Evolutionary conservation across 768 basidiomycete species (phyloP).

Genomic region (Russula virescens): DNA sequence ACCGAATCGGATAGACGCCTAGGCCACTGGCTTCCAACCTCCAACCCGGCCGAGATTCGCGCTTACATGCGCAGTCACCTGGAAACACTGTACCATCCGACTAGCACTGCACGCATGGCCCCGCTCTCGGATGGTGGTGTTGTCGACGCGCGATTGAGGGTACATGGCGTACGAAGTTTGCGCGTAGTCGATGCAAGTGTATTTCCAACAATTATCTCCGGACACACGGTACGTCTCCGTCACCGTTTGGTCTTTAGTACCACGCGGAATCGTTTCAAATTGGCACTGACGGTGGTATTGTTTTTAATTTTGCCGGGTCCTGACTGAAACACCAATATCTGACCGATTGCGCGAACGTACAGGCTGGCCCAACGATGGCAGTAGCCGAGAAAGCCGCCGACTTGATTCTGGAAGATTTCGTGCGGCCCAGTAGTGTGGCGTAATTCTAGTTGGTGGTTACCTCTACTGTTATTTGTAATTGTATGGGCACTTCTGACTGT

Average conservation of each 20-base stretch:
- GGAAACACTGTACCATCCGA: slow-evolving; percentile 42
- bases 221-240: slow-evolving; percentile 39
- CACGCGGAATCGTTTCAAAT: neutral
- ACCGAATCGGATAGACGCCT: slow-evolving; percentile 29
- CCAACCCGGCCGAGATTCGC: slow-evolving; percentile 34
- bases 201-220: slow-evolving; percentile 39
- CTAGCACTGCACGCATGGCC: slow-evolving; percentile 39
- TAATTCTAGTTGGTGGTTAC: neutral
- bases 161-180: slow-evolving; percentile 40
- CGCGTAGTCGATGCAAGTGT: slow-evolving; percentile 44
- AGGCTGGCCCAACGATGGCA: slow-evolving; percentile 29
- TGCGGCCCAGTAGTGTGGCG: neutral
- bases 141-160: slow-evolving; percentile 38
- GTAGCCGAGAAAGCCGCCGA: slow-evolving; percentile 33
- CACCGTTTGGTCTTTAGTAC: neutral
- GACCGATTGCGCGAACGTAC: neutral
- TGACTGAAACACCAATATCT: neutral
- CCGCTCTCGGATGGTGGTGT: slow-evolving; percentile 36
- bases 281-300: neutral
- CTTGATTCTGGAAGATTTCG: slow-evolving; percentile 26
- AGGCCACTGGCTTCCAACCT: slow-evolving; percentile 35
- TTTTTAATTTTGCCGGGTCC: neutral
- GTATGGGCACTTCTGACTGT: too few relatives aligned
- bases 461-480: neutral
- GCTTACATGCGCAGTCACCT: slow-evolving; percentile 32